Evolutionary conservation across 495 filamentous ascomycete species (phyloP).

Genomic region (Tuber calosporum): DNA sequence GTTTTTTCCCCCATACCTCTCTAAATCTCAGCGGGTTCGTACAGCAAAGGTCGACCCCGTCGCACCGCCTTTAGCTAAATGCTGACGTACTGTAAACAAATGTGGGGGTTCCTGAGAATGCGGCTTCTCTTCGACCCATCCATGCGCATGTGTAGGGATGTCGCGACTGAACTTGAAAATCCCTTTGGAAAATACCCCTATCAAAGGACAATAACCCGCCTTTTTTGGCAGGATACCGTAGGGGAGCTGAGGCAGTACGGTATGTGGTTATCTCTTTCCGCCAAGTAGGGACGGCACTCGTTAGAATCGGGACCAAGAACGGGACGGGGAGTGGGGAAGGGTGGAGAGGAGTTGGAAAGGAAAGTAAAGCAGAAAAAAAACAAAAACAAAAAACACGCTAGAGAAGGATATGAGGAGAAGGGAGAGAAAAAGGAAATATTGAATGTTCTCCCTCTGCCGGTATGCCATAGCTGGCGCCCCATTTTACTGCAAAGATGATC

Average conservation of each 20-base stretch:
- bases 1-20: not conserved
- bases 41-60: not conserved
- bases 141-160: not conserved
- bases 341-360: not conserved
- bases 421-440: not conserved
- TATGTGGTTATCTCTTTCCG: conserved; percentile 4
- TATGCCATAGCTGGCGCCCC: not conserved
- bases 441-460: not conserved
- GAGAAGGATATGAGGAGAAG: not conserved
- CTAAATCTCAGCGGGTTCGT: not conserved
- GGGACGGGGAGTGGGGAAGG: not conserved
- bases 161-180: not conserved
- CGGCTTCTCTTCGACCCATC: not conserved
- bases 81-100: not conserved
- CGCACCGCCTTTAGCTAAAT: not conserved
- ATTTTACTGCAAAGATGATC: not conserved
- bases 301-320: not conserved
- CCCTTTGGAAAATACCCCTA: not conserved
- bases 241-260: not conserved
- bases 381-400: not conserved
- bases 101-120: not conserved
- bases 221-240: not conserved
- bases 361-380: not conserved
- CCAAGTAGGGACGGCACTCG: not conserved
- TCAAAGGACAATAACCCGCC: not conserved